Percentiles rank a stretch among this genome's conserved stretches.
Evolutionary conservation across 805 yeast species (phyloP).

Genomic region (Hermanozyma aechmeae): DNA sequence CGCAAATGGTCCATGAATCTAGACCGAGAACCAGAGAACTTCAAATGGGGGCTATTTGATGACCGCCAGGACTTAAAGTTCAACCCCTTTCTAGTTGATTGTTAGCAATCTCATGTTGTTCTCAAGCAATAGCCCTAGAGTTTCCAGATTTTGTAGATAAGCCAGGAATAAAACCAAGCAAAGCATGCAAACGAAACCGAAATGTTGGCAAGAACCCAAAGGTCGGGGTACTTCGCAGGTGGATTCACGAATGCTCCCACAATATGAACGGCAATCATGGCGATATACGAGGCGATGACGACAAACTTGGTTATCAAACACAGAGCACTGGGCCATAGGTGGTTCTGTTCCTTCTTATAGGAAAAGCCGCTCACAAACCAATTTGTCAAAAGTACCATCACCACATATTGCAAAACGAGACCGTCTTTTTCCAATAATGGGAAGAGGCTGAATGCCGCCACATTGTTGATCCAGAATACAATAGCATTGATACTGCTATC

Average conservation of each 20-base stretch:
- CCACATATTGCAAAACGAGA: conserved; percentile 61
- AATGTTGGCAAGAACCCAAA: conserved; percentile 76
- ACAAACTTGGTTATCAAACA: conserved; percentile 17
- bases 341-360: conserved; percentile 14
- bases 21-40: too few relatives aligned
- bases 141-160: conserved; percentile 37
- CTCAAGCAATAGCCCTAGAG: conserved; percentile 2
- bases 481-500: conserved; percentile 57
- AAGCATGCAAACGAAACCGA: conserved; percentile 71
- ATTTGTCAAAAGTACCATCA: conserved; percentile 54
- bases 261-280: conserved; percentile 41
- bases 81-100: too few relatives aligned
- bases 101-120: too few relatives aligned
- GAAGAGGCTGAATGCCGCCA: conserved; percentile 78
- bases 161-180: conserved; percentile 74
- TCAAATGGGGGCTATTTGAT: too few relatives aligned
- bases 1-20: too few relatives aligned
- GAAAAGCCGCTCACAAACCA: conserved; percentile 67
- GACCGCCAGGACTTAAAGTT: too few relatives aligned
- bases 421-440: conserved; percentile 78
- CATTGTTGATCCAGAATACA: conserved; percentile 80
- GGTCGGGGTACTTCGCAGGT: conserved; percentile 63
- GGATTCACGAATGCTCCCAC: conserved; percentile 44
- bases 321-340: conserved; percentile 14
- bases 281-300: conserved; percentile 24